Conservation (phyloP, 192 early-diverging fungal species). For the Linnemannia schmuckeri region DNA sequence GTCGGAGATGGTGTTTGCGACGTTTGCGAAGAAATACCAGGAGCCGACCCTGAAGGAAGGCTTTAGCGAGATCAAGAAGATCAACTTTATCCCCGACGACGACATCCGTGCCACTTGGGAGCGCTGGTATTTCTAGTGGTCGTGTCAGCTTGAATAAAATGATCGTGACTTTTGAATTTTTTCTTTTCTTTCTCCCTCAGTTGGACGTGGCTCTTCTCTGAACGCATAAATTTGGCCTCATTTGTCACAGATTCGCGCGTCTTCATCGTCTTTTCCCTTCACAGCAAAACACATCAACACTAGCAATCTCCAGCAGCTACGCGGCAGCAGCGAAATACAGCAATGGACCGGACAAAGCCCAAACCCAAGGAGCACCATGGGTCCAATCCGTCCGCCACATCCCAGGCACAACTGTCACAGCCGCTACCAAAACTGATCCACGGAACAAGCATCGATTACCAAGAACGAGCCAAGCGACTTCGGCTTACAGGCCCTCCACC, state of each 20-base stretch:
- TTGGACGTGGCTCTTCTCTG: no score
- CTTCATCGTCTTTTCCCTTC: not conserved
- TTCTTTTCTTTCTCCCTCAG: not conserved
- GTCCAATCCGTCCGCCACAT: not conserved
- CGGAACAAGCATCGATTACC: slow-evolving; percentile 35
- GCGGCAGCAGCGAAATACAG: not conserved
- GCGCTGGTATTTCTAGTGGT: slow-evolving; percentile 66
- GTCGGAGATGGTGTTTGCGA: slow-evolving; percentile 67
- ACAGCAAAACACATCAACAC: not conserved
- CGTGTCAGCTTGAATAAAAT: no score
- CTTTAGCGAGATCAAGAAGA: slow-evolving; percentile 69
- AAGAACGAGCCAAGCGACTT: slow-evolving; percentile 29
- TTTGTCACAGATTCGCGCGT: not conserved
- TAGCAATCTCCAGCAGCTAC: not conserved
- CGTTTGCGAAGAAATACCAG: slow-evolving; percentile 62
- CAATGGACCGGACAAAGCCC: not conserved
- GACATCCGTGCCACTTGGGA: slow-evolving; percentile 59
- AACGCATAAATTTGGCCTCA: no score
- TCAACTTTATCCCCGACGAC: slow-evolving; percentile 73
- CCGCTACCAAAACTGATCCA: slow-evolving; percentile 1
- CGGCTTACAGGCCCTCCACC: slow-evolving; percentile 23
- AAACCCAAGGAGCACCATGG: not conserved
- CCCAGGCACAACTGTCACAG: not conserved
- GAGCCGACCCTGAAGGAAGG: slow-evolving; percentile 66
- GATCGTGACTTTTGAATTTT: not conserved